Base-by-base conservation (phyloP, 108 stramenopile species). In the Nitzschia palea region DNA sequence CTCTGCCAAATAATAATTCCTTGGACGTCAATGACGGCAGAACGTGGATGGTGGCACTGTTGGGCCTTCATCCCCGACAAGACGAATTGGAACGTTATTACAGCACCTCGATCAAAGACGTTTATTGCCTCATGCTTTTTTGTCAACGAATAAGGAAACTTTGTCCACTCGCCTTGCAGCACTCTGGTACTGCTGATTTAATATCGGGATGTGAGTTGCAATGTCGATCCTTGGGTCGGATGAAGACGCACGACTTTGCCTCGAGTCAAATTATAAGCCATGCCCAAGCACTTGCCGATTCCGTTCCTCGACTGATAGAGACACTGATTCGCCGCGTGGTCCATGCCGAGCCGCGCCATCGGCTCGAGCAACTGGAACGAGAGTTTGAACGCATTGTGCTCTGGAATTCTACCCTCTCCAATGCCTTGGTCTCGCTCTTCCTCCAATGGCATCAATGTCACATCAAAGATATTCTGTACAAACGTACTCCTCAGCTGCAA, bases 51-150 rank as follows among this genome's bases (percentile, higher is more conserved):
- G 17, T 80, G 10, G 34, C 67, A 8, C 34, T 70, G 27, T 62
- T 88, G 17, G 86, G 81, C 6, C 65, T 88, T 45, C 83, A 88
- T 62, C 77, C 76, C 0, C 47, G 72, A 12, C 83, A 88, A 34
- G 32, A 51, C 14, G 40, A 42, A 20, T 6, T 82, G 29, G 79
- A 83, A 65, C 37, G 55, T 1, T 28, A 34, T 17, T 85, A 71
- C 62, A 28, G 26, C 34, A 40, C 52, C 20, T 57, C 12, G 12
- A 14, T 80, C 23, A 33, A 61, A 44, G 51, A 71, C 30, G 17
- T 55, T 20, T 82, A 77, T 30, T 68, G 76, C 56, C 33, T 82
- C 6, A 17, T 63, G 12, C 44, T 74, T n/a, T 81, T 85, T 37
- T 72, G 74, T 44, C 18, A 71, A 20, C 63, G 61, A 34, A 29